Percentiles rank a stretch among this genome's conserved stretches.
phyloP scores from a whole-genome alignment of 1,284 basidiomycete genomes.

The Leccinum fuscescens region DNA sequence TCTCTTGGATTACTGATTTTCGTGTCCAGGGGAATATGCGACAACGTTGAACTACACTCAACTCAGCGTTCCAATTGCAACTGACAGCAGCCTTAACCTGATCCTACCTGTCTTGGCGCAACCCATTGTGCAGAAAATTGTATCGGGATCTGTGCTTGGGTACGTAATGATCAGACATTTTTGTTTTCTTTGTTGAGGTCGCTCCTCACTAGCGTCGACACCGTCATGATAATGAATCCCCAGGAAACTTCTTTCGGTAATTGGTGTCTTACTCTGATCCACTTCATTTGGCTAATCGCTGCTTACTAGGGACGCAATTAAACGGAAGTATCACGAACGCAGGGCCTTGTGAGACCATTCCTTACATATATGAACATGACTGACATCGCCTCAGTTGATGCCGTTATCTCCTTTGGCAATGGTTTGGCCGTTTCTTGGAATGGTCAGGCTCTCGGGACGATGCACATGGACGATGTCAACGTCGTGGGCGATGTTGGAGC shows the following conservation, averaged over 20 bases:
- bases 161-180: conserved; percentile 26
- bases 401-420: conserved; percentile 61
- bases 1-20: not conserved
- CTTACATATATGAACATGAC: not conserved
- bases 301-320: conserved; percentile 48
- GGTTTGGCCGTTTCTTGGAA: conserved; percentile 68
- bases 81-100: conserved; percentile 61
- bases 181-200: conserved; percentile 1
- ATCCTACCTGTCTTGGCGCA: conserved; percentile 72
- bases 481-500: conserved; percentile 65
- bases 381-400: conserved; percentile 53
- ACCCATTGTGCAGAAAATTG: conserved; percentile 80
- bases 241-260: conserved; percentile 59
- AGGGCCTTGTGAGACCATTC: conserved; percentile 60
- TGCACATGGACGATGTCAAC: conserved; percentile 61
- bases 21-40: conserved; percentile 53
- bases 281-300: conserved; percentile 6
- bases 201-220: conserved; percentile 44
- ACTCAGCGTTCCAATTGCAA: conserved; percentile 52
- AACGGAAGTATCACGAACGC: conserved; percentile 70
- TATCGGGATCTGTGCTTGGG: conserved; percentile 59
- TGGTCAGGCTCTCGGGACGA: conserved; percentile 57
- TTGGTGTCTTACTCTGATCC: not conserved
- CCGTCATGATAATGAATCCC: conserved; percentile 58
- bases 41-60: conserved; percentile 68